These are phyloP conservation scores for Plantago major DNA, from an alignment of 257 asterid genomes.

Conservation along the genomic window DNA sequence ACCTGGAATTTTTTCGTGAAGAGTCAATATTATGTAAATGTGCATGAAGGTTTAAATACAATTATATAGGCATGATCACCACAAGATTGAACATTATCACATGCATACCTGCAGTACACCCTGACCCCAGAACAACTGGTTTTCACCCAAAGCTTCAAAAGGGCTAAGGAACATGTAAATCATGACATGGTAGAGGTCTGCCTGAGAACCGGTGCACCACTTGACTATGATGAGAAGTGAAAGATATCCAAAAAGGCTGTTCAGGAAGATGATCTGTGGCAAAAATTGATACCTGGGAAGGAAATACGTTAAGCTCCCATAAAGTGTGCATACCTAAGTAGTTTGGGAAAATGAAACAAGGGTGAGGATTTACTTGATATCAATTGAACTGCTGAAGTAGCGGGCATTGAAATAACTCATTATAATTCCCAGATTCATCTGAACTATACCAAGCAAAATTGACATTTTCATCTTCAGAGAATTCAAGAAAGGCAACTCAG, in stretches of 20 bases:
- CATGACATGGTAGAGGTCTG: constrained; percentile 95
- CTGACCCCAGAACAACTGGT: constrained; percentile 87
- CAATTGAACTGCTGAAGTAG: constrained; percentile 57
- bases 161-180: constrained; percentile 97
- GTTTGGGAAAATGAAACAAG: neutral
- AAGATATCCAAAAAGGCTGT: constrained; percentile 91
- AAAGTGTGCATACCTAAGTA: constrained; percentile 11
- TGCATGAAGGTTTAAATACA: neutral
- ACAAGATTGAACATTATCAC: too few relatives aligned
- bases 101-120: constrained; percentile 60
- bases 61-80: too few relatives aligned
- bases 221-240: constrained; percentile 73
- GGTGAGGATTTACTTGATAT: constrained; percentile 54
- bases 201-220: constrained; percentile 94
- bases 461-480: constrained; percentile 96
- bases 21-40: constrained; percentile 9
- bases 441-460: constrained; percentile 78
- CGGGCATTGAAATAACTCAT: constrained; percentile 82
- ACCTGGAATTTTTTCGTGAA: constrained; percentile 43
- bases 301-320: constrained; percentile 22
- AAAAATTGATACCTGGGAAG: constrained; percentile 81
- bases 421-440: constrained; percentile 87
- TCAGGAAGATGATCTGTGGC: constrained; percentile 86
- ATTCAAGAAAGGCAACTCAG: constrained; percentile 92
- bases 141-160: constrained; percentile 78